These are phyloP conservation scores for Colletotrichum incanum DNA, from an alignment of 2,329 filamentous ascomycete species.

Conservation along the genomic window DNA sequence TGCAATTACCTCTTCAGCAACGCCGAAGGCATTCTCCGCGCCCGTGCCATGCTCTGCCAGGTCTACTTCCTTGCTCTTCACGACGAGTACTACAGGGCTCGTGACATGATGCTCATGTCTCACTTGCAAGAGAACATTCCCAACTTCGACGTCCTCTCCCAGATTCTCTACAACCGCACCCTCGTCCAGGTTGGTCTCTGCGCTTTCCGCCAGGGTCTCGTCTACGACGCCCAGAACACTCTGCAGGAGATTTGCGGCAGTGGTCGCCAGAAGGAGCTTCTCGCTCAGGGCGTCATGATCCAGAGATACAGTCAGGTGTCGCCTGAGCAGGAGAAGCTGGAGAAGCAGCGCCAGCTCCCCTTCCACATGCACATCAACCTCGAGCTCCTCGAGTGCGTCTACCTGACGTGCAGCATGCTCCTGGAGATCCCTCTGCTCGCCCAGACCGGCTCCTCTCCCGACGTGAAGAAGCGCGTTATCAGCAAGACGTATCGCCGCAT, in stretches of 20 bases:
- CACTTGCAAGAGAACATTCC: conserved; percentile 97
- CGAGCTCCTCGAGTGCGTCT: conserved; percentile 97
- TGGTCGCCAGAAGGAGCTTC: conserved; percentile 96
- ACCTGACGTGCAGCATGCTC: conserved; percentile 99
- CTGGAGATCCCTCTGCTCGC: conserved; percentile 97
- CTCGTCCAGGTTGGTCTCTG: conserved; percentile 98
- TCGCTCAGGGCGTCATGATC: conserved; percentile 98
- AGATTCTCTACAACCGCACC: conserved; percentile 99
- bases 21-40: conserved; percentile 96
- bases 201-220: conserved; percentile 95
- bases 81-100: conserved; percentile 97
- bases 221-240: conserved; percentile 98
- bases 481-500: conserved; percentile 99
- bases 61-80: conserved; percentile 98
- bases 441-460: conserved; percentile 95
- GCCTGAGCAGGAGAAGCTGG: conserved; percentile 96
- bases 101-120: conserved; percentile 99
- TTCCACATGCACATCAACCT: conserved; percentile 99
- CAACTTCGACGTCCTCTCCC: conserved; percentile 96
- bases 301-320: conserved; percentile 97
- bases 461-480: conserved; percentile 97
- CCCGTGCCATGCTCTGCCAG: conserved; percentile 97
- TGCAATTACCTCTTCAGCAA: conserved; percentile 96
- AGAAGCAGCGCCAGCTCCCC: conserved; percentile 96
- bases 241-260: conserved; percentile 98